Percentiles rank a stretch among this genome's conserved stretches.
These are phyloP conservation scores for Yamadazyma akitaensis DNA, from an alignment of 805 yeast species.

Conservation along the genomic window DNA sequence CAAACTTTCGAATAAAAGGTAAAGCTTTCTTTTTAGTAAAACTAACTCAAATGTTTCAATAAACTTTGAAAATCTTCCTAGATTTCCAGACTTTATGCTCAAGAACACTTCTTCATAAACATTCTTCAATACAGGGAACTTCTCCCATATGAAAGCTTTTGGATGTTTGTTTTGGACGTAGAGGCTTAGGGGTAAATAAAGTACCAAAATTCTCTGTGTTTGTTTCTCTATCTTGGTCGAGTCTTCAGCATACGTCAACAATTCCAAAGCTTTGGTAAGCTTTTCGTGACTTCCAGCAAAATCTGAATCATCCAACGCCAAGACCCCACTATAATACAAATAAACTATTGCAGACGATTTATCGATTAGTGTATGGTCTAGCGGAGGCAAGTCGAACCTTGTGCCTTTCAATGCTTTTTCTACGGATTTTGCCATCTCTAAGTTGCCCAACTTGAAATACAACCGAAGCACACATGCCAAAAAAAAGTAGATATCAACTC, in stretches of 20 bases:
- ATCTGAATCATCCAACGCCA: conserved; percentile 64
- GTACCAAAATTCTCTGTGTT: conserved; percentile 48
- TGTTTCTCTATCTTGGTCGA: conserved; percentile 25
- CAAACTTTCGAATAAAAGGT: conserved; percentile 53
- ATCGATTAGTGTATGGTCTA: conserved; percentile 29
- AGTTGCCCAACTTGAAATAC: conserved; percentile 62
- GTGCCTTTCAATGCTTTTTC: conserved; percentile 65
- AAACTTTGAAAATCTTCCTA: conserved; percentile 46
- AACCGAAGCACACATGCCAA: conserved; percentile 65
- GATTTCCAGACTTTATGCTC: conserved; percentile 53
- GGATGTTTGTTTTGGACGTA: conserved; percentile 50
- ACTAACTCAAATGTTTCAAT: conserved; percentile 45
- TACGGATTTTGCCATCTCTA: conserved; percentile 70
- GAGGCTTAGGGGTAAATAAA: conserved; percentile 63
- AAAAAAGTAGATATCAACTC: conserved; percentile 65
- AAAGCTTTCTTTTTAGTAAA: conserved; percentile 57
- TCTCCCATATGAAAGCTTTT: conserved; percentile 31
- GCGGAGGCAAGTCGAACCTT: conserved; percentile 50
- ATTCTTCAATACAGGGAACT: conserved; percentile 38
- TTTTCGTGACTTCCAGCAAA: conserved; percentile 48
- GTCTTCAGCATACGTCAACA: conserved; percentile 22
- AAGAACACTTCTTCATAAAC: conserved; percentile 48
- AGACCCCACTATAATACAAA: conserved; percentile 65
- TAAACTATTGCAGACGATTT: conserved; percentile 54
- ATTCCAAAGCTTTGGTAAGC: conserved; percentile 48